phyloP scores from a whole-genome alignment of 2,329 filamentous ascomycete species.

The Colletotrichum abscissum region DNA sequence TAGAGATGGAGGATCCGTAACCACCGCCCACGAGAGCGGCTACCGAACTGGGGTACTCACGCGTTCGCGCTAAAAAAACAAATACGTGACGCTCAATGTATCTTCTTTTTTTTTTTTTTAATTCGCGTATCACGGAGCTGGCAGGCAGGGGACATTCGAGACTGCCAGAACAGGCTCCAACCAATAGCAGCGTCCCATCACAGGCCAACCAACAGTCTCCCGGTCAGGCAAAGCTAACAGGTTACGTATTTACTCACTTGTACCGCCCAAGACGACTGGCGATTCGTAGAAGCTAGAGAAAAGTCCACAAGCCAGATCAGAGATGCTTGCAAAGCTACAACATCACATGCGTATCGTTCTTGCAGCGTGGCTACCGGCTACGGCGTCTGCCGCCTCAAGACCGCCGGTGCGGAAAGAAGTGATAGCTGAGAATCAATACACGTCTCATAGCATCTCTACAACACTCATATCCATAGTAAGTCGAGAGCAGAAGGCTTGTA shows the following conservation, averaged over 20 bases:
- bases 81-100: constrained; percentile 26
- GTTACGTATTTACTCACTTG: no score
- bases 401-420: no score
- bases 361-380: no score
- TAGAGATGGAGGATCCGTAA: background rate
- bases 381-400: no score
- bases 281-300: no score
- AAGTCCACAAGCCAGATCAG: no score
- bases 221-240: background rate
- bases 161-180: background rate
- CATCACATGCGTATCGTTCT: no score
- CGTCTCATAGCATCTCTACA: background rate
- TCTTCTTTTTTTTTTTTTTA: background rate
- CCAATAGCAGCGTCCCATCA: constrained; percentile 7
- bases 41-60: constrained; percentile 19
- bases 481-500: background rate
- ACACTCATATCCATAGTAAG: background rate
- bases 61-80: constrained; percentile 40
- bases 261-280: no score
- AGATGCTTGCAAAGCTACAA: no score
- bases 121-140: background rate
- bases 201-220: background rate
- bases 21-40: background rate
- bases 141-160: background rate
- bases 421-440: no score